phyloP scores from a whole-genome alignment of 148 eudicot species.

The Silene uniflora region DNA sequence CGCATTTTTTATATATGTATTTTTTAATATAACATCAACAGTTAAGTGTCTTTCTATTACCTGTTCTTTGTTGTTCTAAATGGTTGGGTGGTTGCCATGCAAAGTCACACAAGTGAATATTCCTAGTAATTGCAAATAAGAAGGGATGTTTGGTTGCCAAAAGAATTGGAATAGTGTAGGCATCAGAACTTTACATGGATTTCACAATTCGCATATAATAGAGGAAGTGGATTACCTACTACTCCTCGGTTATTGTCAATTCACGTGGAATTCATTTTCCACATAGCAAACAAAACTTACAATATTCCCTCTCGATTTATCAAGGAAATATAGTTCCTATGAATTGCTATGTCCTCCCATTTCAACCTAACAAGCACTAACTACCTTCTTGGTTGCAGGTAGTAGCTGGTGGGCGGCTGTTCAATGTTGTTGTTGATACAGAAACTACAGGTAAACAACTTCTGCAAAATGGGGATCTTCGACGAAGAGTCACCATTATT shows the following conservation, averaged over 20 bases:
- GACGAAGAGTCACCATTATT: constrained; percentile 82
- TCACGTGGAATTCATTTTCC: too few relatives aligned
- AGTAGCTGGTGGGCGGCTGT: constrained; percentile 91
- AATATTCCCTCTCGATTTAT: too few relatives aligned
- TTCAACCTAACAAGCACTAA: background rate
- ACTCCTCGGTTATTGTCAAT: too few relatives aligned
- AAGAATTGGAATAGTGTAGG: background rate
- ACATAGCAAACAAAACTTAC: too few relatives aligned
- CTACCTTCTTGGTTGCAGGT: constrained; percentile 43
- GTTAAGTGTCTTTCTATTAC: background rate
- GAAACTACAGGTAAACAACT: constrained; percentile 91
- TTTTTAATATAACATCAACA: background rate
- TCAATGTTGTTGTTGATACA: constrained; percentile 78
- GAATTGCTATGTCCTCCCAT: background rate
- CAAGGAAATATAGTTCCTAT: too few relatives aligned
- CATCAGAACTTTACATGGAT: background rate
- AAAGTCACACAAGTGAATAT: background rate
- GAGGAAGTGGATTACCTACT: background rate
- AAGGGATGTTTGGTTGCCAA: background rate
- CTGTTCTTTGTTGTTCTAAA: background rate
- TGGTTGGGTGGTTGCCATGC: background rate
- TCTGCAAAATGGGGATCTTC: constrained; percentile 81
- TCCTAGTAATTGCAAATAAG: background rate
- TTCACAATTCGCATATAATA: background rate
- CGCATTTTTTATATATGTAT: constrained; percentile 5